phyloP scores from a whole-genome alignment of 177 flowering plant genomes.

The Vitis hybrid region DNA sequence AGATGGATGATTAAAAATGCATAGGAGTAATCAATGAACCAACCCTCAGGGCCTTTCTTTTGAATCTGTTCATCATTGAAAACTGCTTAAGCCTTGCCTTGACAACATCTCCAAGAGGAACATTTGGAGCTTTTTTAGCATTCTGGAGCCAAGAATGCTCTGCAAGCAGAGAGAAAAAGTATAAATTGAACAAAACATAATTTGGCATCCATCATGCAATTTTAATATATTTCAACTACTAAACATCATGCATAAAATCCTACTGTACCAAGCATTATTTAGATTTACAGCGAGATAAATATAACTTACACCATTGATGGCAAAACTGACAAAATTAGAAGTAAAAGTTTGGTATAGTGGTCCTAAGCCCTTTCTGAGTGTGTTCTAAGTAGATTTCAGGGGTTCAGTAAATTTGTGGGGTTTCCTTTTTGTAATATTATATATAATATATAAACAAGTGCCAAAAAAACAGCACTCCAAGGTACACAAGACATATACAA shows the following conservation, averaged over 20 bases:
- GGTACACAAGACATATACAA: too few species aligned
- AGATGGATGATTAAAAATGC: background rate
- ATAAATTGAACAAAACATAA: constrained; percentile 2
- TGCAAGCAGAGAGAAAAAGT: constrained; percentile 21
- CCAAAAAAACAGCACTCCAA: too few species aligned
- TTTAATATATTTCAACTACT: constrained; percentile 2
- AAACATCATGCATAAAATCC: background rate
- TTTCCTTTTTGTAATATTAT: too few species aligned
- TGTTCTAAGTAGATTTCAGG: too few species aligned
- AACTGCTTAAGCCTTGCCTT: constrained; percentile 94
- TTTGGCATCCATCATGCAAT: background rate
- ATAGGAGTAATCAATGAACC: constrained; percentile 22
- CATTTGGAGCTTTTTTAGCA: constrained; percentile 94
- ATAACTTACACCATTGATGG: background rate
- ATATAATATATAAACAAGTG: too few species aligned
- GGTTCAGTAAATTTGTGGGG: too few species aligned
- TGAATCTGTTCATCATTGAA: constrained; percentile 95
- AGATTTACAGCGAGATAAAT: background rate
- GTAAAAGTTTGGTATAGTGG: background rate
- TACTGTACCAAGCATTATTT: background rate
- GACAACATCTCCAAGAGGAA: constrained; percentile 94
- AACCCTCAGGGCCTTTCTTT: constrained; percentile 90
- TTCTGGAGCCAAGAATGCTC: constrained; percentile 96
- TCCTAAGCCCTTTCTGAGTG: background rate
- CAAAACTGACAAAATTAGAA: background rate